phyloP scores from a whole-genome alignment of 805 yeast species.

The Pichia kluyveri region DNA sequence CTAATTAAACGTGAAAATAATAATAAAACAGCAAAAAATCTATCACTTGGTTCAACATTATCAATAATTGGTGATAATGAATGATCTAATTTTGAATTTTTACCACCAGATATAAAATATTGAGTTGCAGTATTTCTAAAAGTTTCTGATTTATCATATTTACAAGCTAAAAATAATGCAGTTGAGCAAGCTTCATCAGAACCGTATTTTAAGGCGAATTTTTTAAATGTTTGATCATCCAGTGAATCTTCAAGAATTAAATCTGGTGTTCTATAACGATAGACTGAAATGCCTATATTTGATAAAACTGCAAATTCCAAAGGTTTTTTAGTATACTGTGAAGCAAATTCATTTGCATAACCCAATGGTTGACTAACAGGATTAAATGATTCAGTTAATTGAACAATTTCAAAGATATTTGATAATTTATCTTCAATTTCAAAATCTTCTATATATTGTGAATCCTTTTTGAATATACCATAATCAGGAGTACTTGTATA shows the following conservation, averaged over 20 bases:
- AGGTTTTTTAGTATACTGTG: conserved; percentile 64
- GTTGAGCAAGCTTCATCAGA: conserved; percentile 85
- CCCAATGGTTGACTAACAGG: conserved; percentile 74
- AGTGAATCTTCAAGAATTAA: conserved; percentile 58
- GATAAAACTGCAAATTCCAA: conserved; percentile 78
- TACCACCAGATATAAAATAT: conserved; percentile 45
- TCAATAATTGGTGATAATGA: conserved; percentile 39
- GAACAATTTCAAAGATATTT: conserved; percentile 62
- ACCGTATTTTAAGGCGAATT: conserved; percentile 74
- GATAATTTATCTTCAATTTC: conserved; percentile 52
- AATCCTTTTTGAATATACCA: conserved; percentile 68
- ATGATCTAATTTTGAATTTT: conserved; percentile 35
- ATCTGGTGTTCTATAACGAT: conserved; percentile 73
- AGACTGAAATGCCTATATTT: conserved; percentile 64
- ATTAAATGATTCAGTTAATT: conserved; percentile 58
- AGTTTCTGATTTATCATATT: conserved; percentile 49
- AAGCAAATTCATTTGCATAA: conserved; percentile 76
- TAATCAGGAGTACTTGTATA: conserved; percentile 79
- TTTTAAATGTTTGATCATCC: conserved; percentile 55
- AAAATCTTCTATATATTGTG: conserved; percentile 70
- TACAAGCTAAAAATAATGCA: conserved; percentile 75
- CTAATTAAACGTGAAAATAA: conserved; percentile 72
- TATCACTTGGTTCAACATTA: conserved; percentile 80
- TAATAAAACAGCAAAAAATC: conserved; percentile 82
- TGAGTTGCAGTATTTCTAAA: conserved; percentile 39